Conservation (phyloP, 2,329 filamentous ascomycete species). For the Cadophora gregata region DNA sequence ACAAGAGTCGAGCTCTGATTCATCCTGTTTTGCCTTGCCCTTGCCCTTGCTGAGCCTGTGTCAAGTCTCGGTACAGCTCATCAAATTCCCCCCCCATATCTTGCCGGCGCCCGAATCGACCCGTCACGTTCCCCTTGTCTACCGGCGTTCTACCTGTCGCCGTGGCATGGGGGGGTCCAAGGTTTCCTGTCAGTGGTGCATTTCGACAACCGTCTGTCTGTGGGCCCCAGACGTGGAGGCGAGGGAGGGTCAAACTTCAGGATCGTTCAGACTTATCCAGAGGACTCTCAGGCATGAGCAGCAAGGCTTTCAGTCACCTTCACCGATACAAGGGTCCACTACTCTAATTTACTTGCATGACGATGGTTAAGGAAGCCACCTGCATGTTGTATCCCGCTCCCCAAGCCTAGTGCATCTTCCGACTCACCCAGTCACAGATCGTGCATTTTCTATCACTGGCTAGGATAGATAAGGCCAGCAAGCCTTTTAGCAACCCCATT, state of each 20-base stretch:
- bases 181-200: neutral
- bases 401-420: neutral
- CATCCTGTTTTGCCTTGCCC: constrained; percentile 6
- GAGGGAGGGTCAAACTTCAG: neutral
- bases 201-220: neutral
- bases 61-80: constrained; percentile 3
- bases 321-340: neutral
- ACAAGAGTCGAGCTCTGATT: neutral
- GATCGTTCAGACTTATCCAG: neutral
- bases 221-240: neutral
- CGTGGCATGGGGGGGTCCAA: constrained; percentile 4
- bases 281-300: neutral
- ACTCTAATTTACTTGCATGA: constrained; percentile 6
- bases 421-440: constrained; percentile 17
- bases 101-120: neutral
- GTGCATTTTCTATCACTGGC: constrained; percentile 18
- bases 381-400: constrained; percentile 7
- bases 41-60: neutral
- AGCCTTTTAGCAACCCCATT: neutral
- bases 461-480: neutral
- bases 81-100: constrained; percentile 3
- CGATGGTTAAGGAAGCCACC: constrained; percentile 10
- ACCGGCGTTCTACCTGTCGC: constrained; percentile 2
- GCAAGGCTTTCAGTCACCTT: constrained; percentile 1
- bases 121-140: neutral